These are phyloP conservation scores for Chaetoscypha palmicola DNA, from an alignment of 2,329 filamentous ascomycete species.

Conservation along the genomic window DNA sequence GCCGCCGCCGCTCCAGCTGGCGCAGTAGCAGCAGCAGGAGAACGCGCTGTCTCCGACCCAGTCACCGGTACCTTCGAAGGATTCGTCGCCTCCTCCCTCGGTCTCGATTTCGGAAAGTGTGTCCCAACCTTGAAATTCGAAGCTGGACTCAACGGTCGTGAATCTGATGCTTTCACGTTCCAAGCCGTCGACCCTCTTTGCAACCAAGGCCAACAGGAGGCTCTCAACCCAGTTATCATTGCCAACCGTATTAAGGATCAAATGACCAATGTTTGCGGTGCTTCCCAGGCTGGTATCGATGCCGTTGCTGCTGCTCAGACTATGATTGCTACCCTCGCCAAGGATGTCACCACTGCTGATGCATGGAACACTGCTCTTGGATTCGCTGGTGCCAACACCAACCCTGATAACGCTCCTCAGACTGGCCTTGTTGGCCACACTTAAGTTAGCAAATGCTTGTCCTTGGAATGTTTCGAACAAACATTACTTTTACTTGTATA, in stretches of 20 bases:
- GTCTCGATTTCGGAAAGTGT: slow-evolving; percentile 43
- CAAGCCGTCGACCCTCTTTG: slow-evolving; percentile 58
- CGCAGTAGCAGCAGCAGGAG: slow-evolving; percentile 6
- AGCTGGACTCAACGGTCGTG: slow-evolving; percentile 44
- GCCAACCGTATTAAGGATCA: slow-evolving; percentile 66
- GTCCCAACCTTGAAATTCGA: slow-evolving; percentile 49
- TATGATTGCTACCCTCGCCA: slow-evolving; percentile 43
- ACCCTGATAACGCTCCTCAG: slow-evolving; percentile 28
- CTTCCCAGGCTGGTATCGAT: slow-evolving; percentile 51
- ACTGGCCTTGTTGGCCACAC: slow-evolving; percentile 27
- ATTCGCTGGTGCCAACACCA: slow-evolving; percentile 29
- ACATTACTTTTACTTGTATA: not conserved
- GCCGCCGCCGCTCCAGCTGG: slow-evolving; percentile 1
- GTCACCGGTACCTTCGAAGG: slow-evolving; percentile 17
- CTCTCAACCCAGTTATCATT: slow-evolving; percentile 67
- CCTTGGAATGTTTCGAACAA: not conserved
- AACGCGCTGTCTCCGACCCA: slow-evolving; percentile 12
- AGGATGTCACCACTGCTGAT: slow-evolving; percentile 41
- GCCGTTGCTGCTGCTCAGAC: slow-evolving; percentile 48
- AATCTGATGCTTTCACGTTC: slow-evolving; percentile 57
- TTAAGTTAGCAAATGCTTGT: slow-evolving; percentile 9
- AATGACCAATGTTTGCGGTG: slow-evolving; percentile 58
- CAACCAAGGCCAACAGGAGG: slow-evolving; percentile 55
- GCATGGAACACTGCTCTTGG: slow-evolving; percentile 36
- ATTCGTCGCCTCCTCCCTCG: slow-evolving; percentile 27